Conservation (phyloP, 2,329 filamentous ascomycete species). For the Fusarium burgessii region DNA sequence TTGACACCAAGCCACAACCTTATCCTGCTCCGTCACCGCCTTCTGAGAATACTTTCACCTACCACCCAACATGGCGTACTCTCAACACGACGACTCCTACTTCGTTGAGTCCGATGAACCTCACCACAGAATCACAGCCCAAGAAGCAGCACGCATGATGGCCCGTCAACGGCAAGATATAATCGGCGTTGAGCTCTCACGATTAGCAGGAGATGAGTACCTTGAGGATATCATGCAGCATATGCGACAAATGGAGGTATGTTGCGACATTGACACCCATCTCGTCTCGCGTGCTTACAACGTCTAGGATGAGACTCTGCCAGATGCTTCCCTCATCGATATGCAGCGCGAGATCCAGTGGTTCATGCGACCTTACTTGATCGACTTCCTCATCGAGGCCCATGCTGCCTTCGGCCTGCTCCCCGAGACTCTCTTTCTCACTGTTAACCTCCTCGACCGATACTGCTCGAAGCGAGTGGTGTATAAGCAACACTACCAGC, state of each 20-base stretch:
- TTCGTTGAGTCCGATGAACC: constrained; percentile 69
- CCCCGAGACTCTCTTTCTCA: constrained; percentile 94
- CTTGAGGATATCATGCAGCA: constrained; percentile 94
- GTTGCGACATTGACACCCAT: constrained; percentile 39
- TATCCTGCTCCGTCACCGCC: constrained; percentile 34
- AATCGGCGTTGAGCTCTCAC: constrained; percentile 89
- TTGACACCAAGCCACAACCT: constrained; percentile 51
- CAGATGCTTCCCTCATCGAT: constrained; percentile 97
- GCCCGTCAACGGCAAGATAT: constrained; percentile 87
- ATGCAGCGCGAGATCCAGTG: constrained; percentile 99
- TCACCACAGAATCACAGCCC: constrained; percentile 71
- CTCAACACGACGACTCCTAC: constrained; percentile 60
- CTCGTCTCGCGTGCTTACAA: constrained; percentile 42
- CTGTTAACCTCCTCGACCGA: constrained; percentile 94
- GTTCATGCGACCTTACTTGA: constrained; percentile 98
- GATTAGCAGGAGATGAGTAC: constrained; percentile 88
- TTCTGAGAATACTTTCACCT: constrained; percentile 9
- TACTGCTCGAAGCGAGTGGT: constrained; percentile 98
- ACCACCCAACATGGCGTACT: constrained; percentile 61
- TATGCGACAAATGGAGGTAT: constrained; percentile 93
- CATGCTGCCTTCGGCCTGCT: constrained; percentile 94
- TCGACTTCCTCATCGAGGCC: constrained; percentile 98
- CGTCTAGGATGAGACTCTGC: constrained; percentile 80
- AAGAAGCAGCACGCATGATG: constrained; percentile 82
- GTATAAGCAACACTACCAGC: constrained; percentile 98